Percentiles rank a stretch among this genome's conserved stretches.
Conservation (phyloP, 306 rosid species). For the Glycine soja region DNA sequence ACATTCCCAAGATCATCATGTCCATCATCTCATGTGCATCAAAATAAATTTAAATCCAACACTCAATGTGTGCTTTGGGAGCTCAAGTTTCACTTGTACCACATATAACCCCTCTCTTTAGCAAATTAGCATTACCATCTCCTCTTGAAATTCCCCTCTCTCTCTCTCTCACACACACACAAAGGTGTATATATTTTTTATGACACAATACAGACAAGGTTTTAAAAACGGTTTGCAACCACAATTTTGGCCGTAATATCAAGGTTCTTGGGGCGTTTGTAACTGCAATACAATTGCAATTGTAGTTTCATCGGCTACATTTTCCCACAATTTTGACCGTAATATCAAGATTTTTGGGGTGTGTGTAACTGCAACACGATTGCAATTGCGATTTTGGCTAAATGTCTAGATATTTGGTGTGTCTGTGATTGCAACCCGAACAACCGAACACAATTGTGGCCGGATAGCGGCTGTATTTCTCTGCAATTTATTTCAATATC, state of each 20-base stretch:
- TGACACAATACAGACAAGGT: constrained; percentile 28
- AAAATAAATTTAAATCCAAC: constrained; percentile 37
- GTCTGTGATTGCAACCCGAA: no score
- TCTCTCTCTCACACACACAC: background rate
- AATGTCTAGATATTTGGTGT: no score
- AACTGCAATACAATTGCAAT: background rate
- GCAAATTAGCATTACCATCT: constrained; percentile 30
- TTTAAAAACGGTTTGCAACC: background rate
- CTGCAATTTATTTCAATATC: background rate
- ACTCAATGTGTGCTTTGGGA: constrained; percentile 53
- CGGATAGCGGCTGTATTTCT: background rate
- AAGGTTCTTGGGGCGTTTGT: background rate
- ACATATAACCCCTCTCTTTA: constrained; percentile 49
- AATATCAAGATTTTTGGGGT: background rate
- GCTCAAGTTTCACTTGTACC: constrained; percentile 32
- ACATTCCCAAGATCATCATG: constrained; percentile 52
- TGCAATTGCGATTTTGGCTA: no score
- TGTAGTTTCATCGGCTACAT: background rate
- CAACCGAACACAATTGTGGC: background rate
- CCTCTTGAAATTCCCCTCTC: constrained; percentile 28
- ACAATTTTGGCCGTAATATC: background rate
- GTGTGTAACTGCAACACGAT: background rate
- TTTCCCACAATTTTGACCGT: background rate
- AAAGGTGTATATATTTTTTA: background rate
- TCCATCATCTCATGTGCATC: constrained; percentile 53